Percentiles rank a stretch among this genome's conserved stretches.
phyloP scores from a whole-genome alignment of 768 basidiomycete genomes.

The Leccinum uliginosum region DNA sequence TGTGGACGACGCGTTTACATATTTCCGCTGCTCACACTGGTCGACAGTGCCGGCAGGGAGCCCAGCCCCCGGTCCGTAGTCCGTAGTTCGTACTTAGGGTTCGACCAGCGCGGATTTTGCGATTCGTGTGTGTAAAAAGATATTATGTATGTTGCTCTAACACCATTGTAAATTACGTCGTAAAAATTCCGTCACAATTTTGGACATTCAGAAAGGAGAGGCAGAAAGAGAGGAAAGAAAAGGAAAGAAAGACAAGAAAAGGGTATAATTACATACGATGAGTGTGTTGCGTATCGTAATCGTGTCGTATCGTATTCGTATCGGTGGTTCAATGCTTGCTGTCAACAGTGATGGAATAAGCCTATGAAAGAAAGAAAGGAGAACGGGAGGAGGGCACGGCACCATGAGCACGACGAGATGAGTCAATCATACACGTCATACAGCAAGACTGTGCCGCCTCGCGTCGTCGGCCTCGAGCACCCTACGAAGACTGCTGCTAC shows the following conservation, averaged over 20 bases:
- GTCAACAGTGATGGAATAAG: slow-evolving; percentile 35
- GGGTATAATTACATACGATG: slow-evolving; percentile 28
- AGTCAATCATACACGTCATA: slow-evolving; percentile 36
- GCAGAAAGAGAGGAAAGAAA: not conserved
- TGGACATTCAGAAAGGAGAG: slow-evolving; percentile 3
- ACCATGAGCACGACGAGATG: slow-evolving; percentile 15
- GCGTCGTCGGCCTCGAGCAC: slow-evolving; percentile 45
- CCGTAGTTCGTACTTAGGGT: not conserved
- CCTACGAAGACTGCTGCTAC: slow-evolving; percentile 28
- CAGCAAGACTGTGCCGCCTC: slow-evolving; percentile 64
- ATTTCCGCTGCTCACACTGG: not conserved
- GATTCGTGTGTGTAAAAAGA: not conserved
- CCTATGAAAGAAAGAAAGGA: slow-evolving; percentile 17
- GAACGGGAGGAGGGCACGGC: slow-evolving; percentile 3
- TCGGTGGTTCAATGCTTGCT: slow-evolving; percentile 13
- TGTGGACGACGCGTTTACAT: not conserved
- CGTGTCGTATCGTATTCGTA: slow-evolving; percentile 18
- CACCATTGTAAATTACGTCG: slow-evolving; percentile 25
- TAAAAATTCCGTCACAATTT: slow-evolving; percentile 20
- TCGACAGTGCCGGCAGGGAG: not conserved
- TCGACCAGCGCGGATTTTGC: not conserved
- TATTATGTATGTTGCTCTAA: slow-evolving; percentile 14
- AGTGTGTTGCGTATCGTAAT: slow-evolving; percentile 21
- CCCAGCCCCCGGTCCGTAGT: not conserved
- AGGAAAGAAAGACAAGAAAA: slow-evolving; percentile 3